Percentiles rank a stretch among this genome's conserved stretches.
These are phyloP conservation scores for Coprinopsis sp. DNA, from an alignment of 768 basidiomycete species.

Conservation along the genomic window DNA sequence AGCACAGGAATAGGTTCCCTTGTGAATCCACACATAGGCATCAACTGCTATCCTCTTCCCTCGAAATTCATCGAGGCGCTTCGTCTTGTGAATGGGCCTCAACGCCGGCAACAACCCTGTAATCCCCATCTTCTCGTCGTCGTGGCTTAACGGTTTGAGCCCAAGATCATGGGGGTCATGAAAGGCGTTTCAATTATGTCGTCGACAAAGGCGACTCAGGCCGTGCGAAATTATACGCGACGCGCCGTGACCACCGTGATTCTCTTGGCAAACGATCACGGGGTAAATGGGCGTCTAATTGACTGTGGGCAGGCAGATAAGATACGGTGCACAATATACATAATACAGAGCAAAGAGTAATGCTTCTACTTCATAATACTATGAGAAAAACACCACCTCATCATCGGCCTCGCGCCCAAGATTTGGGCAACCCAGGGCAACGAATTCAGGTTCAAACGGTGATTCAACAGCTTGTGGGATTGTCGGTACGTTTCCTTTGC, in stretches of 20 bases:
- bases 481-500: conserved; percentile 18
- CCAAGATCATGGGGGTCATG: conserved; percentile 1
- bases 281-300: no score
- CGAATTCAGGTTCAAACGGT: conserved; percentile 25
- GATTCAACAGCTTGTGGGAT: conserved; percentile 21
- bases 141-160: not conserved
- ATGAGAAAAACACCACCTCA: no score
- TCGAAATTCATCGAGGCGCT: conserved; percentile 73
- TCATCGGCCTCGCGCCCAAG: conserved; percentile 11
- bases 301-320: no score
- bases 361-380: no score
- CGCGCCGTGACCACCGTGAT: no score
- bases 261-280: no score
- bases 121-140: conserved; percentile 69
- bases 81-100: conserved; percentile 80
- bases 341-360: no score
- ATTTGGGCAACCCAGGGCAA: conserved; percentile 19
- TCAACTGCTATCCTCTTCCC: conserved; percentile 90
- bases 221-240: not conserved
- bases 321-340: no score
- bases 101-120: conserved; percentile 84
- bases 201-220: conserved; percentile 1
- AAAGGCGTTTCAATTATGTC: conserved; percentile 8
- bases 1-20: conserved; percentile 86
- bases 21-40: conserved; percentile 92